Base-by-base conservation (phyloP, 2,329 filamentous ascomycete genomes). In the Plenodomus lindquistii region DNA sequence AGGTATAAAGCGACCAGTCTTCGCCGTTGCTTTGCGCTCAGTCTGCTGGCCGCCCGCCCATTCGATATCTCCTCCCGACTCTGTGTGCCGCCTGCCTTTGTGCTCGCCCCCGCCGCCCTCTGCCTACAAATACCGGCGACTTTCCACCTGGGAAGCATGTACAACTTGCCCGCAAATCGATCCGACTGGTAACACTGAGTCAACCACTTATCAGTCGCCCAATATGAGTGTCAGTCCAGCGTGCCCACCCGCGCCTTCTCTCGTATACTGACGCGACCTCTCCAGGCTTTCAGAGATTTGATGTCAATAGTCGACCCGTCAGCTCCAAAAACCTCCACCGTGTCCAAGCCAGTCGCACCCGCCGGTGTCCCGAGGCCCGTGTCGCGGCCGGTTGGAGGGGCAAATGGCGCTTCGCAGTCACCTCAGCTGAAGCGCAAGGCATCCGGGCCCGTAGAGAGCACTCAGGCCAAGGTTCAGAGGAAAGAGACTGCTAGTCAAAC, bases 401-500 rank as follows among this genome's bases (percentile, higher is more conserved):
- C 54, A 42, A 72, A 70, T 22, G 60, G 68, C 42, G 52, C 60
- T 38, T 55, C 67, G 8, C 65, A 65, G 48, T 45, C 66, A 21
- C 74, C 73, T 45, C 63, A 67, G 60, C 67, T 62, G 34, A 76
- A 75, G 58, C 70, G 72, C 50, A 75, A 74, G 55, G 72, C 72
- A 40, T 72, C 72, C 18, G 62, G 66, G n/a, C 59, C 70, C 13
- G 57, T 59, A 21, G 66, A 67, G 24, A 53, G 48, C 44, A 60
- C 51, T 39, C 63, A 67, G 42, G 48, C 52, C 42, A 74, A 74
- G 50, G 45, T 69, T 16, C 62, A 63, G 50, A 64, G 70, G 19
- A 72, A 67, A 36, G 67, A 74, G 52, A 60, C 48, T 34, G 51
- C 59, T 22, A 40, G 51, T 22, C 58, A 52, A 40, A 20, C 61